Evolutionary conservation across 2,329 filamentous ascomycete species (phyloP).

Genomic region (Penicillium aurantiogriseum): DNA sequence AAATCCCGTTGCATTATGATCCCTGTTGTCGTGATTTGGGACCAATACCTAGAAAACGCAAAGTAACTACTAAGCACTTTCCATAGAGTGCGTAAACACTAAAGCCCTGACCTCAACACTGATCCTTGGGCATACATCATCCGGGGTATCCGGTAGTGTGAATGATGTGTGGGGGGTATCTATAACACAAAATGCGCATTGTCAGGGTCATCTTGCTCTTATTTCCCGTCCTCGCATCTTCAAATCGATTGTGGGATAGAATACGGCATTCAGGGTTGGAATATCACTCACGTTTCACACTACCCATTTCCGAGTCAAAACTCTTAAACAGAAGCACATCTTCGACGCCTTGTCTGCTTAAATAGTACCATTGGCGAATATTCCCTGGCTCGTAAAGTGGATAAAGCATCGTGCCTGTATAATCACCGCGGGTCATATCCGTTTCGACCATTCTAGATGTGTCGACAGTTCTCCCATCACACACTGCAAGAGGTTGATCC

Average conservation of each 20-base stretch:
- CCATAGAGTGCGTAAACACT: not conserved
- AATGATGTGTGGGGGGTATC: conserved; percentile 8
- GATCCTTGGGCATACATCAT: conserved; percentile 1
- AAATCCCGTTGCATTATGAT: too few relatives aligned
- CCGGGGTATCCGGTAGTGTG: not conserved
- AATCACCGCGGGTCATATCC: conserved; percentile 10
- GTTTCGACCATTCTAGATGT: conserved; percentile 3
- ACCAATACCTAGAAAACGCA: not conserved
- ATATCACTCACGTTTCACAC: conserved; percentile 8
- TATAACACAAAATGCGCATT: not conserved
- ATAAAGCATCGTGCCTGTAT: conserved; percentile 11
- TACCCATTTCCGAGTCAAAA: conserved; percentile 7
- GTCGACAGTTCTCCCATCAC: conserved; percentile 6
- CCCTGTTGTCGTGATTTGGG: not conserved
- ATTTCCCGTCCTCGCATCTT: not conserved
- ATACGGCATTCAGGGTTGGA: not conserved
- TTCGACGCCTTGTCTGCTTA: conserved; percentile 7
- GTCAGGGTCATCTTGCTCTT: not conserved
- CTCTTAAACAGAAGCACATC: conserved; percentile 12
- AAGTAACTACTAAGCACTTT: not conserved
- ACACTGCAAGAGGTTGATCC: conserved; percentile 10
- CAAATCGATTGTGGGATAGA: not conserved
- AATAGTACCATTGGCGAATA: conserved; percentile 9
- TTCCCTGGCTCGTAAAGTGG: not conserved
- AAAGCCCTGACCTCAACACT: conserved; percentile 14